Evolutionary conservation across 108 stramenopile species (phyloP), one percentile per base, ranked within the genome.

Genomic region (Nitzschia inconspicua): DNA sequence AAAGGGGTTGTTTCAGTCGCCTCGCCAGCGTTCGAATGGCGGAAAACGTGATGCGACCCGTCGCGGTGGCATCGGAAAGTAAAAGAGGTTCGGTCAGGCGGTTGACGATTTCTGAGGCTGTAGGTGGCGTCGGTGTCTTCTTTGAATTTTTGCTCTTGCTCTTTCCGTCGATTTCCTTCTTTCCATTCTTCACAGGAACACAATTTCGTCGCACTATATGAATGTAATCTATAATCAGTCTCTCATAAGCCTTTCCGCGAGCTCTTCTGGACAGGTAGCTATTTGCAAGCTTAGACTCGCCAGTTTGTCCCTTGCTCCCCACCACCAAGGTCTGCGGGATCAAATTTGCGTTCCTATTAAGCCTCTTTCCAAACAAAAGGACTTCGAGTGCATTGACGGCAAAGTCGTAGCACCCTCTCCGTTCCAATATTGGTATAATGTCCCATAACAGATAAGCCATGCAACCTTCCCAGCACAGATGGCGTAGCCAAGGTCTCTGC

Each of bases 361-460:
- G 56, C 3, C 29, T 14, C 22, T 56, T 70, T 7, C 76, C 76
- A 73, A 78, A 76, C 13, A 72, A 25, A 16, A 78, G 50, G 0
- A 80, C 40, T 28, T 82, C 68, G 56, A 87, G 50, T 73, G 63
- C 39, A 63, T 75, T 24, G 42, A 77, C 30, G 6, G 75, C 72
- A 65, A 75, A 37, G 36, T 57, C 25, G 47, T 92, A 78, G 36
- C 50, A 72, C n/a, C 75, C 79, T 10, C 72, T 65, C 3, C 75
- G 66, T 51, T 93, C 91, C 14, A 93, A 44, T 37, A 83, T 64
- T 0, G 77, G 77, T 11, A 88, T 75, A 13, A 70, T 57, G 57
- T 93, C 91, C 91, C 91, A 93, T 3, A 87, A 46, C 8, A 84
- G 39, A 59, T 85, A 93, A 4, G 84, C 66, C 18, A 89, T 39